Base-by-base conservation (phyloP, 805 yeast species). In the Monosporozyma solicola region DNA sequence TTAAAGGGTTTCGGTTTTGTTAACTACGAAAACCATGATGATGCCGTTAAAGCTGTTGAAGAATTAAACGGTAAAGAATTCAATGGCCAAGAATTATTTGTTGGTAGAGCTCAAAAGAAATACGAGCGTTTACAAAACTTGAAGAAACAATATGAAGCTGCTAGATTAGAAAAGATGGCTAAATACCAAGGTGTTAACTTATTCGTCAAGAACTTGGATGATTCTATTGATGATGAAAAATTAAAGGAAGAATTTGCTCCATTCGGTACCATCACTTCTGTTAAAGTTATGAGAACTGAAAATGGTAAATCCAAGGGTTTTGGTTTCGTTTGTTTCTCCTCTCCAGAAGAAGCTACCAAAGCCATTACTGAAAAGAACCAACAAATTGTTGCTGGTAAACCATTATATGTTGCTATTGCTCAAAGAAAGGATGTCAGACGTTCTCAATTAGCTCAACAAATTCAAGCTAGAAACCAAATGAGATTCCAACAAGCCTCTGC, bases 31-130 rank as follows among this genome's bases (percentile, higher is more conserved):
- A 70, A 74, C 63, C 99, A 92, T 74, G 90, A 85, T 67, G 79
- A 83, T 62, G 99, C 99, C 61, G 82, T 79, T 64, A 82, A 82
- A 75, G 96, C 98, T 56, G 95, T 92, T 63, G 97, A 88, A 52
- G 94, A 79, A 67, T 82, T 92, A 72, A 87, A 94, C 76, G 96
- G 85, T 71, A 76, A 73, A 63, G 98, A 94, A 70, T 72, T 85
- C 72, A 83, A 82, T 66, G 95, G 94, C 67, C 88, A 87, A 78
- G 81, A 78, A 73, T 75, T 94, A 61, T 94, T 83, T 73, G 99
- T 92, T 67, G 97, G 97, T 67, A 89, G 99, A 76, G 99, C 99
- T 64, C 99, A 94, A 80, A 92, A 90, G 90, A 92, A 90, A 83
- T 80, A 87, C 74, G 99, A 94, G 82, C 91, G 99, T 80, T 74